Base-by-base conservation (phyloP, 192 early-diverging fungal genomes). In the Coemansia interrupta region DNA sequence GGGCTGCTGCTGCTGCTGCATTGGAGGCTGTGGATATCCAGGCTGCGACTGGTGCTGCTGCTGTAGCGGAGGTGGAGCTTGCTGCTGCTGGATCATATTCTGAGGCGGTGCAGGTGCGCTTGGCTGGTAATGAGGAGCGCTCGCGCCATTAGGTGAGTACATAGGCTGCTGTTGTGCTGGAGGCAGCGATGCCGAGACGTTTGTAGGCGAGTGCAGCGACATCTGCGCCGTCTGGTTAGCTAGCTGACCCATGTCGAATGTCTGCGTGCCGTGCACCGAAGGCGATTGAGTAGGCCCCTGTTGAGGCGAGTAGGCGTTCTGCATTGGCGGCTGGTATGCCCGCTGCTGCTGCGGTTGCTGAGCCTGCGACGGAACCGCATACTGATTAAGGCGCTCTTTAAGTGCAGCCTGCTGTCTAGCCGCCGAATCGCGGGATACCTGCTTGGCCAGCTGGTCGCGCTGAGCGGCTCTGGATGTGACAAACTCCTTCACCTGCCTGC, bases 341-440 rank as follows among this genome's bases (percentile, higher is more conserved):
- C 38, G 49, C 41, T 50, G 59, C 28, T 32, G 58, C 48, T 50
- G 59, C 1, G 20, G 24, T n/a, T 62, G 60, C 12, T 47, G 49
- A 9, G 45, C 49, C 7, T 44, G 30, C 29, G 58, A 44, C 10
- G 73, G 63, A 3, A 48, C 54, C 20, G 69, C 59, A 44, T 77
- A 81, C 51, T 72, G 69, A 22, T 83, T 77, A 57, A 90, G 73
- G 55, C 87, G 80, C 40, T 82, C 82, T 56, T 83, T 73, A 24
- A 90, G 66, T 13, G 73, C 63, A 6, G 69, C 69, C 53, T 89
- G 87, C 30, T 85, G 82, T 11, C 73, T 70, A 28, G 79, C 74
- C 1, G 86, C 84, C 9, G 73, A 64, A 7, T 77, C 69, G 12
- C 81, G 76, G 22, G 82, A 57, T 14, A 82, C 43, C 47, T 70